Base-by-base conservation (phyloP, 371 early-diverging fungal species). In the Mucor circinelloides region DNA sequence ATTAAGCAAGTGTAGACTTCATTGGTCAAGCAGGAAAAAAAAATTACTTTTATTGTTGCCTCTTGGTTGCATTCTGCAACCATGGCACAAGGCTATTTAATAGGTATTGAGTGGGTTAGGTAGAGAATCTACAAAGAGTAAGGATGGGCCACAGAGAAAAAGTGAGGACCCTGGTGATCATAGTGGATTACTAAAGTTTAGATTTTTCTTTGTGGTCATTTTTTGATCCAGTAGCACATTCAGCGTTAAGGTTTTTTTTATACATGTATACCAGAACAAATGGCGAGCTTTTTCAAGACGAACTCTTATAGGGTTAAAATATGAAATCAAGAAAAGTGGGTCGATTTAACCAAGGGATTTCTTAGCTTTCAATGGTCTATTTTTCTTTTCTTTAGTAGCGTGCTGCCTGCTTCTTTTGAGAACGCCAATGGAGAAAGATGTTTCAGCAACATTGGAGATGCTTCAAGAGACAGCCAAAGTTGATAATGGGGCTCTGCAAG, bases 281-380 rank as follows among this genome's bases (percentile, higher is more conserved):
- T 44, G 44, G 44, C 44, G 44, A 44, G 44, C 44, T 44, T 44
- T 44, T 44, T 44, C 44, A n/a, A 44, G 7, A 19, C 10, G 13
- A 36, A 36, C 1, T 36, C 36, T 36, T 12, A 36, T 36, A 44
- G n/a, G 44, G n/a, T 44, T 44, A 44, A 44, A 19, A 44, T 19
- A 44, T 44, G n/a, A 44, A 44, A 38, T 38, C 38, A 38, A 38
- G 17, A 44, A 44, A 44, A 44, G 44, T 44, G 44, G 19, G 44
- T 44, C 44, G 44, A 44, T 44, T 5, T 44, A 44, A 17, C 17
- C 19, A 44, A 8, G n/a, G 44, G 6, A 2, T 19, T 7, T n/a
- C n/a, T 19, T 19, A 13, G 19, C 4, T 44, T 19, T 44, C 44
- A 44, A 72, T 80, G 23, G 25, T 7, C 23, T 19, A 6, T 21